Evolutionary conservation across 495 filamentous ascomycete genomes (phyloP).

Genomic region (Aspergillus olivimuriae): DNA sequence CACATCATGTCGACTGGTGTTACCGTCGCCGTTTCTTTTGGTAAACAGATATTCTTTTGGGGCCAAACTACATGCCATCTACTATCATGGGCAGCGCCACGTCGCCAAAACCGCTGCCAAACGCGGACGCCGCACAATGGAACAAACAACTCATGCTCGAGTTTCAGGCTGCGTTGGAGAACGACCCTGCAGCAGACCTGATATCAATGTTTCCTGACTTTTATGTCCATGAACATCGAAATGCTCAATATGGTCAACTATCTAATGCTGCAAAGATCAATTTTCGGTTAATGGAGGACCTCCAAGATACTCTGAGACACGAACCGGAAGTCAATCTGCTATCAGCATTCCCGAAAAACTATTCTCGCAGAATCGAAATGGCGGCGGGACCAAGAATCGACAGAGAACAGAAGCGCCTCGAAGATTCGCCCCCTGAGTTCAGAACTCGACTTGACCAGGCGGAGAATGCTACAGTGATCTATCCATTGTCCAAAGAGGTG

Average conservation of each 20-base stretch:
- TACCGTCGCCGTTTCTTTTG: no score
- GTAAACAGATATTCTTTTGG: no score
- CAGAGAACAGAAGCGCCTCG: no score
- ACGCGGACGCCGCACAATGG: no score
- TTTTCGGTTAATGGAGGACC: background rate
- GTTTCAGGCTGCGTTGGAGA: no score
- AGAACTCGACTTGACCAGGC: constrained; percentile 7
- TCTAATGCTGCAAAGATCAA: constrained; percentile 11
- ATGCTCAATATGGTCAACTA: constrained; percentile 5
- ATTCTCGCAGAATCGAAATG: constrained; percentile 11
- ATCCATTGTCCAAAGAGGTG: constrained; percentile 13
- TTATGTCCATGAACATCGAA: constrained; percentile 11
- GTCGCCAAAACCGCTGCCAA: no score
- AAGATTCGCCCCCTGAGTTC: constrained; percentile 5
- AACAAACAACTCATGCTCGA: no score
- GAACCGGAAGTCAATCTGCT: constrained; percentile 17
- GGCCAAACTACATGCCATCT: no score
- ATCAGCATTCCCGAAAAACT: constrained; percentile 10
- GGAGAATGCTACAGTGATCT: constrained; percentile 9
- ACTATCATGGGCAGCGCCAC: no score
- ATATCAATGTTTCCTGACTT: constrained; percentile 12
- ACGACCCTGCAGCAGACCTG: constrained; percentile 13
- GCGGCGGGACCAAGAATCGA: constrained; percentile 8
- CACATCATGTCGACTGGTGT: no score
- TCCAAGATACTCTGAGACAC: background rate